Conservation (phyloP, 139 green algal species). For the Micractinium sp. region DNA sequence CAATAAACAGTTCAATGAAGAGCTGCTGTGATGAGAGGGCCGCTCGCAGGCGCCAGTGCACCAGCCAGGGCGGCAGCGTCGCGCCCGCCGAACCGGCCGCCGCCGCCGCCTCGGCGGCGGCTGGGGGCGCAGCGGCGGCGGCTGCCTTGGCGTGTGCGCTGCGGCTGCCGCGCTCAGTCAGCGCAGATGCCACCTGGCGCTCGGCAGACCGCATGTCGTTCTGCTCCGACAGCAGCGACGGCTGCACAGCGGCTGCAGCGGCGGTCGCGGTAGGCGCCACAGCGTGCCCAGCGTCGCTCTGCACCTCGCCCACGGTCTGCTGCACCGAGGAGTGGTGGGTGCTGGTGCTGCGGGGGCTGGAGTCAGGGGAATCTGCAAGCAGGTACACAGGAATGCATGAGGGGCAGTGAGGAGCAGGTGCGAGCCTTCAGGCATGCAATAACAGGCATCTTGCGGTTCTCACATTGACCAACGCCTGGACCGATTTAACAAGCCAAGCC, state of each 20-base stretch:
- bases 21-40: slow-evolving; percentile 40
- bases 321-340: slow-evolving; percentile 14
- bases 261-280: neutral
- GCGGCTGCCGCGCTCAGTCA: neutral
- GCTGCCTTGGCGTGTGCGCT: neutral
- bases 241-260: neutral
- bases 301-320: neutral
- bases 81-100: neutral
- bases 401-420: neutral
- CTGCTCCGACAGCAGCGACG: neutral
- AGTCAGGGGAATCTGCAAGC: neutral
- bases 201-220: slow-evolving; percentile 5
- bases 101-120: slow-evolving; percentile 25
- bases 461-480: no score
- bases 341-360: slow-evolving; percentile 31
- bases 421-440: no score
- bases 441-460: no score
- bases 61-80: slow-evolving; percentile 43
- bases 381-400: neutral
- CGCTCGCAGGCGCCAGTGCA: slow-evolving; percentile 61
- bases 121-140: slow-evolving; percentile 2
- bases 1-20: slow-evolving; percentile 52
- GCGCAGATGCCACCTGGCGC: slow-evolving; percentile 9
- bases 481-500: no score
- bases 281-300: neutral